A percentile compares a stretch with the other conserved stretches of the same genome.
Evolutionary conservation across 1,284 basidiomycete genomes (phyloP).

Genomic region (Ustilago shanxiensis): DNA sequence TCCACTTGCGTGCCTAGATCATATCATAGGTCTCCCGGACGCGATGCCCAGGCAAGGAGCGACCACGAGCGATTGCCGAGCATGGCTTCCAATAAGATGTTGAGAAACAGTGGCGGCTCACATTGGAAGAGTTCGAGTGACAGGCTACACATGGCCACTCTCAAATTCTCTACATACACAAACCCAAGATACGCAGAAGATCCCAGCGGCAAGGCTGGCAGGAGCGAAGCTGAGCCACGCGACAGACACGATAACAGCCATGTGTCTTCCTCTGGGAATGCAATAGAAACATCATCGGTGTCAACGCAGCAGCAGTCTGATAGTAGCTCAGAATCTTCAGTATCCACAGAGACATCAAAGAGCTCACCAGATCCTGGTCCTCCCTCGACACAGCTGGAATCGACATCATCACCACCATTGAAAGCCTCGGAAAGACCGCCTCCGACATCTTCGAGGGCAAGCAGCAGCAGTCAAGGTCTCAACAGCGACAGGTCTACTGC

Average conservation of each 20-base stretch:
- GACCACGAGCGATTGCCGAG: background rate
- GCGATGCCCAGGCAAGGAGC: background rate
- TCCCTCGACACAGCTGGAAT: no score
- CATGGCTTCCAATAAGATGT: background rate
- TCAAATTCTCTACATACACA: conserved; percentile 8
- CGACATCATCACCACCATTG: background rate
- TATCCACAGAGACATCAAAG: background rate
- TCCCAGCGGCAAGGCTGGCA: background rate
- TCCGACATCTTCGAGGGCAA: background rate
- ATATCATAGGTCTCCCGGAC: background rate
- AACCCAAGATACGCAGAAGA: conserved; percentile 13
- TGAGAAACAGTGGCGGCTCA: background rate
- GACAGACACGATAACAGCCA: background rate
- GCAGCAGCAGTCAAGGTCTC: background rate
- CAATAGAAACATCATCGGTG: background rate
- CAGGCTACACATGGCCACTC: background rate
- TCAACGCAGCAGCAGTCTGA: background rate
- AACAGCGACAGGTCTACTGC: background rate
- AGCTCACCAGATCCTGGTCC: background rate
- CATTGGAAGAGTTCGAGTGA: background rate
- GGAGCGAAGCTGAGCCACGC: background rate
- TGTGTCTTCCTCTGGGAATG: background rate
- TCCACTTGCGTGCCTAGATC: background rate
- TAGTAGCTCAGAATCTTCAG: no score
- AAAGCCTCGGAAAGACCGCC: background rate